Conservation (phyloP, 2,329 filamentous ascomycete genomes). For the Macrophomina pseudophaseolina region DNA sequence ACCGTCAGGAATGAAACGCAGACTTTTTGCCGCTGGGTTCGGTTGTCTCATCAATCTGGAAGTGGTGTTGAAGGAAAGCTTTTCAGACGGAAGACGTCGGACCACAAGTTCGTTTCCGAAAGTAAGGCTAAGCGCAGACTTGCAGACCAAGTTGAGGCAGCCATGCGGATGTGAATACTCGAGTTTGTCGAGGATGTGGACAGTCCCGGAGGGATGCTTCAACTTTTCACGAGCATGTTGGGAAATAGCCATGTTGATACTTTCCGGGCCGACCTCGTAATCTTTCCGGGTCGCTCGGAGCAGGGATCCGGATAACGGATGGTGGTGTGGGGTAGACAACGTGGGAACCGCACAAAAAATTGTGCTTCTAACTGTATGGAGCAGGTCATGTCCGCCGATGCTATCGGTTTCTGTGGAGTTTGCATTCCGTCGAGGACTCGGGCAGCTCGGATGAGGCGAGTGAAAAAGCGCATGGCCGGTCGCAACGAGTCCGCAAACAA, state of each 20-base stretch:
- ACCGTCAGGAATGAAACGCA: slow-evolving; percentile 1
- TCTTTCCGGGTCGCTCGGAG: slow-evolving; percentile 2
- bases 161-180: no score
- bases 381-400: slow-evolving; percentile 9
- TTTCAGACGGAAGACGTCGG: slow-evolving; percentile 12
- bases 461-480: not conserved
- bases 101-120: no score
- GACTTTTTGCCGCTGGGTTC: not conserved
- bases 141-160: no score
- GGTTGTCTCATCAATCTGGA: not conserved
- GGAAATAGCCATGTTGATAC: no score
- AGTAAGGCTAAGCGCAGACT: no score
- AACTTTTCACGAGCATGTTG: no score
- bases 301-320: slow-evolving; percentile 20
- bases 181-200: no score
- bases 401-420: slow-evolving; percentile 8
- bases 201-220: no score
- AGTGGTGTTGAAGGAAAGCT: slow-evolving; percentile 8
- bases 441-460: not conserved
- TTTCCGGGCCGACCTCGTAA: not conserved
- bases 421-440: not conserved
- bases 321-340: slow-evolving; percentile 22
- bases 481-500: not conserved
- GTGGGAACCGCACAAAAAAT: slow-evolving; percentile 17
- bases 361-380: slow-evolving; percentile 7